Evolutionary conservation across 257 asterid genomes (phyloP), one percentile per base, ranked within the genome.

Genomic region (Ballota nigra): DNA sequence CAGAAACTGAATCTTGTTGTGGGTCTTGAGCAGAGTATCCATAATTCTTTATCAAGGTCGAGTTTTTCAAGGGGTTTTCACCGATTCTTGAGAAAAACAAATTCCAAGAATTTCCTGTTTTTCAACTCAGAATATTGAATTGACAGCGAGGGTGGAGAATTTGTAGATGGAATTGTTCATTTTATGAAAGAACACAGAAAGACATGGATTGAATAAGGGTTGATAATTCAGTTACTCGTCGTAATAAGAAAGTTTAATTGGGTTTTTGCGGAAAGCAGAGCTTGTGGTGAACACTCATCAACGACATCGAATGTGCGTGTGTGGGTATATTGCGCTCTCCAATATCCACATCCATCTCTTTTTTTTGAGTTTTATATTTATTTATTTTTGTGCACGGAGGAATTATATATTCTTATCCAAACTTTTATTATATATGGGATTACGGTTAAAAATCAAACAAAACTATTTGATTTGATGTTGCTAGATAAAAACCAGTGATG

Each of bases 11-110:
- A 92, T 92, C 86, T 87, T 86, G 63, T 84, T 89, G 72, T 87
- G 96, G 49, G 86, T 91, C 64, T 86, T 89, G 71, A 89, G 87
- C 63, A 92, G 79, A 59, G 90, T 89, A 78, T 82, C 96, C 98
- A 92, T 95, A 28, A 60, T 52, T 20, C 31, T 62, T 70, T 49
- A 66, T 53, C 73, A 68, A 75, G 62, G 53, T 31, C 19, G 5
- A 3, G 26, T 34, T 33, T 69, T 81, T 33, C 63, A 60, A 77
- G 49, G 56, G 52, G 70, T 71, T 8, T 55, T 31, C 71, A 73
- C 72, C 23, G 75, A 68, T 57, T 77, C 45, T 76, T 31, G 73
- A 45, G 63, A 70, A 58, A 52, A 23, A 61, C 66, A 79, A 71
- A 43, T n/a, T 78, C 68, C 83, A 63, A 63, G 38, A 73, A 69